Percentiles rank a stretch among this genome's conserved stretches.
phyloP scores from a whole-genome alignment of 208 protist genomes.

The Kentomonas sorsogonicus region DNA sequence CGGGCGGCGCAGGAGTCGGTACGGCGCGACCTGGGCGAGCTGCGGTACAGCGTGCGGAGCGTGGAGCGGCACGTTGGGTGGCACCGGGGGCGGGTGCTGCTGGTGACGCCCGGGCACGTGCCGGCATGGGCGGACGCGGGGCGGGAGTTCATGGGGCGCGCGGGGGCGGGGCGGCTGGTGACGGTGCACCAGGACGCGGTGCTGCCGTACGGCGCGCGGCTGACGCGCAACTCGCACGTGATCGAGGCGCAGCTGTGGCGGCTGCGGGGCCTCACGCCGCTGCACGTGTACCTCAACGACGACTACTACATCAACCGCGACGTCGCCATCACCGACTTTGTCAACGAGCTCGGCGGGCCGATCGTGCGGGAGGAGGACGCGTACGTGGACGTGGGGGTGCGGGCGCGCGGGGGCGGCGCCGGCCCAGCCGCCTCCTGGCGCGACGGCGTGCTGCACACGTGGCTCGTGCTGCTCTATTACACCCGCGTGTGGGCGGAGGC shows the following conservation, averaged over 20 bases:
- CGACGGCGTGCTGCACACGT: too few species aligned
- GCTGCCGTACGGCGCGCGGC: conserved; percentile 44
- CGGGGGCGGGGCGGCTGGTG: conserved; percentile 34
- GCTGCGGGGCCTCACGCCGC: conserved; percentile 36
- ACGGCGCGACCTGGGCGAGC: conserved; percentile 92
- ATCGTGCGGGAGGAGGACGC: conserved; percentile 40
- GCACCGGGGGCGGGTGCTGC: conserved; percentile 85
- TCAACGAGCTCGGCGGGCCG: conserved; percentile 58
- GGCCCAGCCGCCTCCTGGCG: too few species aligned
- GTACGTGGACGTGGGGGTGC: too few species aligned
- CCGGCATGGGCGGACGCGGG: conserved; percentile 82
- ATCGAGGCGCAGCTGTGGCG: conserved; percentile 63
- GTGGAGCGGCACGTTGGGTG: conserved; percentile 91
- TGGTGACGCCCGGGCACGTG: conserved; percentile 95
- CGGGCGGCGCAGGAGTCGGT: too few species aligned
- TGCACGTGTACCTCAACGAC: conserved; percentile 72
- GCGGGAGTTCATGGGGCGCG: conserved; percentile 54
- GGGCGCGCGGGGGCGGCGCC: too few species aligned
- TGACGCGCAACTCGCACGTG: conserved; percentile 44
- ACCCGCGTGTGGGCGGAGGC: too few species aligned
- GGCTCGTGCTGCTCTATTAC: too few species aligned
- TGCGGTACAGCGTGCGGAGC: conserved; percentile 92
- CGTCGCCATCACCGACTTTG: conserved; percentile 39
- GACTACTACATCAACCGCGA: conserved; percentile 71
- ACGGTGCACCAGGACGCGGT: conserved; percentile 63